A percentile compares a stretch with the other conserved stretches of the same genome.
phyloP scores from a whole-genome alignment of 495 filamentous ascomycete species.

The Neurospora sp. region DNA sequence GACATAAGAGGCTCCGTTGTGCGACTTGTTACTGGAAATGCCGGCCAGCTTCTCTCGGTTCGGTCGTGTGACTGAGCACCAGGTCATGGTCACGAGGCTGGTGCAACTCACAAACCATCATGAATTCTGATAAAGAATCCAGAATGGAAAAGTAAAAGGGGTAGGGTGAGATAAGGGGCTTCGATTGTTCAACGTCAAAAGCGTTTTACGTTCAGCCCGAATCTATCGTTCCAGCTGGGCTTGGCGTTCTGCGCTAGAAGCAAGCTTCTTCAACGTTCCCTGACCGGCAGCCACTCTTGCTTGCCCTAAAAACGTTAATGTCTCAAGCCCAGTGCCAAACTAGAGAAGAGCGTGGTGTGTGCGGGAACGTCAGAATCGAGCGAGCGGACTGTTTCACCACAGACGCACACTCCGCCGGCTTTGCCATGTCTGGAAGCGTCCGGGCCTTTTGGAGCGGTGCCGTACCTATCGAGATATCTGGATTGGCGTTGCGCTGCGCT shows the following conservation, averaged over 20 bases:
- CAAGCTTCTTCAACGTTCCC: background rate
- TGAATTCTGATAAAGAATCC: background rate
- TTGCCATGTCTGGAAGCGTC: background rate
- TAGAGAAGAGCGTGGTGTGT: too few relatives aligned
- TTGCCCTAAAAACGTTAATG: background rate
- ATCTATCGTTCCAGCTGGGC: background rate
- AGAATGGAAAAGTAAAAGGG: background rate
- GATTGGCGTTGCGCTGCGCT: background rate
- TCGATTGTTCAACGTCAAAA: background rate
- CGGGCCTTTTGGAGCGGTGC: background rate
- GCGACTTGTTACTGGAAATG: background rate
- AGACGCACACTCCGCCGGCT: background rate
- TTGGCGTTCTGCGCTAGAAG: background rate
- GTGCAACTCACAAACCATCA: background rate
- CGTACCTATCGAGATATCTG: background rate
- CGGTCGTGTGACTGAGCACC: background rate
- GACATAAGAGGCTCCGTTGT: background rate
- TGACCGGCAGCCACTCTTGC: background rate
- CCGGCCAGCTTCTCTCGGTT: background rate
- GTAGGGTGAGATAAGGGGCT: background rate
- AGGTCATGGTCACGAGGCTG: background rate
- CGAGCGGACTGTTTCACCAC: background rate
- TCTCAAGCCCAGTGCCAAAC: background rate
- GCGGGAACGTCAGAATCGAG: background rate
- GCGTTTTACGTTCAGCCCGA: background rate